Base-by-base conservation (phyloP, 352 stramenopile species). In the Phytophthora citrophthora region DNA sequence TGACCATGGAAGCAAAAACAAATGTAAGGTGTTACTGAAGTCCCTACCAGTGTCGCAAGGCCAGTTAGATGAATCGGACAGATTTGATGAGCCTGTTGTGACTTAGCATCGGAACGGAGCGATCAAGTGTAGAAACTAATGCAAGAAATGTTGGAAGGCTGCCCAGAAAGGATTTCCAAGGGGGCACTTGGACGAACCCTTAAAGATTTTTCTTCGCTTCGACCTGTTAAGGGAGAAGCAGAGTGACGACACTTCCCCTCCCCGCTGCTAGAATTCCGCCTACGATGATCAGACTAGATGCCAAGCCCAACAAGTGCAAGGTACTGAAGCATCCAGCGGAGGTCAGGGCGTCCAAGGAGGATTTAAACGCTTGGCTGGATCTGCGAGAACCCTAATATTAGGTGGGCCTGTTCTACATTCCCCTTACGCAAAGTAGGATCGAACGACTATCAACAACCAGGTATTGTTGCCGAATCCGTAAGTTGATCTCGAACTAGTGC, bases 301-400 rank as follows among this genome's bases (percentile, higher is more conserved):
- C 29, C 10, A 58, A 52, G 15, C 20, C 53, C 13, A 64, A 64
- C 38, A 58, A 47, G 12, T 69, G 47, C 31, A 43, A 69, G 39
- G 32, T 45, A 12, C n/a, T 51, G 10, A 52, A 51, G 27, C 58
- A 68, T 53, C 16, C 36, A 3, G 52, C 60, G 20, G 34, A 36
- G 12, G 40, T 47, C 20, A 31, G 26, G 10, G 13, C 4, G 10
- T 58, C 62, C 27, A 50, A 60, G 45, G 38, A 63, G 5, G 47
- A 55, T 3, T 64, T 69, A 9, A 61, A 56, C 38, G 29, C 6
- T 11, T 45, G 61, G 34, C 8, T 61, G 34, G 60, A 51, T 61
- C 6, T 61, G 57, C 5, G 44, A 68, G 27, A 68, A 61, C 9
- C 36, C 44, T 3, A 49, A 24, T 15, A 62, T 32, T 26, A 15